A percentile compares a stretch with the other conserved stretches of the same genome.
These are phyloP conservation scores for Cercis canadensis DNA, from an alignment of 306 rosid genomes.

Conservation along the genomic window DNA sequence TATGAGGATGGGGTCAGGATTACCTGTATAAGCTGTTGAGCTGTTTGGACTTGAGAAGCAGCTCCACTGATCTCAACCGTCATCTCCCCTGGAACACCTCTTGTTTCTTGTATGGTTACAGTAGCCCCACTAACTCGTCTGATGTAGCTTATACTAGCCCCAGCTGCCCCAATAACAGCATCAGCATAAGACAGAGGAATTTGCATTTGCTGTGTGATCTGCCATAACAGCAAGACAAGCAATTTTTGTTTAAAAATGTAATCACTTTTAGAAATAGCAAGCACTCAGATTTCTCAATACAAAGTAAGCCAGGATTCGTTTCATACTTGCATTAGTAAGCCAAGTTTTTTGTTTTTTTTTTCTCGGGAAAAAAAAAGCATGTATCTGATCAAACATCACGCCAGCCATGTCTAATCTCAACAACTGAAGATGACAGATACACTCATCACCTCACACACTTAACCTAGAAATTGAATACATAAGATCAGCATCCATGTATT, in stretches of 20 bases:
- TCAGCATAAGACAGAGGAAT: constrained; percentile 94
- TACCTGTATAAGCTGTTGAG: constrained; percentile 97
- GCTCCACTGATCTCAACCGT: constrained; percentile 97
- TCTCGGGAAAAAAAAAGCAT: background rate
- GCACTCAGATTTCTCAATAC: too few species aligned
- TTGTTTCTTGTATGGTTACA: constrained; percentile 91
- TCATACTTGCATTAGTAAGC: constrained; percentile 26
- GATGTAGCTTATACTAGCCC: constrained; percentile 93
- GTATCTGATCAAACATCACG: background rate
- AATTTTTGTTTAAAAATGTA: constrained; percentile 5
- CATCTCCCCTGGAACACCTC: constrained; percentile 99
- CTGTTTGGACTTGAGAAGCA: constrained; percentile 93
- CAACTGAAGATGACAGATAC: constrained; percentile 20
- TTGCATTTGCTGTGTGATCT: constrained; percentile 95
- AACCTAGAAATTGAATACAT: background rate
- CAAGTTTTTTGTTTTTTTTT: background rate
- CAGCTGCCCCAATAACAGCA: constrained; percentile 97
- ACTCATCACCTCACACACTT: background rate
- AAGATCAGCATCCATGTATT: background rate
- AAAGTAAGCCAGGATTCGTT: background rate
- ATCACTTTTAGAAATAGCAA: too few species aligned
- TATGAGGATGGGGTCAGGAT: constrained; percentile 33
- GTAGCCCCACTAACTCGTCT: constrained; percentile 97
- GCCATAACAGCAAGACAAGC: constrained; percentile 47
- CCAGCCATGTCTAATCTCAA: constrained; percentile 4